A percentile compares a stretch with the other conserved stretches of the same genome.
Conservation (phyloP, 495 filamentous ascomycete species). For the Trichoderma virens region DNA sequence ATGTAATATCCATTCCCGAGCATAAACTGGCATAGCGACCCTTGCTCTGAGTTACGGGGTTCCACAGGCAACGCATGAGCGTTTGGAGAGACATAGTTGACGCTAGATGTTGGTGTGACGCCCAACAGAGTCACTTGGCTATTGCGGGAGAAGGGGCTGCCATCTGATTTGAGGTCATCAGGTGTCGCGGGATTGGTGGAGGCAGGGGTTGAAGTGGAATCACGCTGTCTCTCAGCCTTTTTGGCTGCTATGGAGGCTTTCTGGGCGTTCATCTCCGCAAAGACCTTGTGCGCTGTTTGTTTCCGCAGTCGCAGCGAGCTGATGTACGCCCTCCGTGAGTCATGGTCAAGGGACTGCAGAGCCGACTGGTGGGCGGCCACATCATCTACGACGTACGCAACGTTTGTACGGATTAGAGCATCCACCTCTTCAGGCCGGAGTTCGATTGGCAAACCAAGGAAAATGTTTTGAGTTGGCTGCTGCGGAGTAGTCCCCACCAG, state of each 20-base stretch:
- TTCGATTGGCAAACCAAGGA: constrained; percentile 80
- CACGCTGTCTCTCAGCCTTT: not conserved
- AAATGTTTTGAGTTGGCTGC: constrained; percentile 88
- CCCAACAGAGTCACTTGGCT: constrained; percentile 10
- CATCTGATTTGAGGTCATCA: not conserved
- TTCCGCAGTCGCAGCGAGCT: constrained; percentile 32
- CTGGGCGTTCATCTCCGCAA: constrained; percentile 17
- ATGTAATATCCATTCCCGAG: constrained; percentile 77
- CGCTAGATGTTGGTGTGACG: constrained; percentile 27
- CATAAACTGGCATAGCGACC: constrained; percentile 28
- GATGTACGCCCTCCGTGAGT: constrained; percentile 43
- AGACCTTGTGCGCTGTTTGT: constrained; percentile 29
- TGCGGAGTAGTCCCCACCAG: constrained; percentile 84
- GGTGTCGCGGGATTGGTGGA: constrained; percentile 10
- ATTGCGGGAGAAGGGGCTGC: not conserved
- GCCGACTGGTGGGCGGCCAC: constrained; percentile 52
- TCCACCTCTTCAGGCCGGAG: constrained; percentile 85
- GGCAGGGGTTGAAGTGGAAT: constrained; percentile 12
- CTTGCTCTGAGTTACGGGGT: not conserved
- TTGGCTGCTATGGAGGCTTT: not conserved
- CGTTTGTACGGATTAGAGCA: constrained; percentile 70
- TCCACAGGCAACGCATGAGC: not conserved
- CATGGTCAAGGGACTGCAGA: constrained; percentile 49
- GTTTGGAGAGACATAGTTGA: constrained; percentile 5
- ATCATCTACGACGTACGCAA: constrained; percentile 76